Conservation (phyloP, 179 eudicot species). For the Silene noctiflora region DNA sequence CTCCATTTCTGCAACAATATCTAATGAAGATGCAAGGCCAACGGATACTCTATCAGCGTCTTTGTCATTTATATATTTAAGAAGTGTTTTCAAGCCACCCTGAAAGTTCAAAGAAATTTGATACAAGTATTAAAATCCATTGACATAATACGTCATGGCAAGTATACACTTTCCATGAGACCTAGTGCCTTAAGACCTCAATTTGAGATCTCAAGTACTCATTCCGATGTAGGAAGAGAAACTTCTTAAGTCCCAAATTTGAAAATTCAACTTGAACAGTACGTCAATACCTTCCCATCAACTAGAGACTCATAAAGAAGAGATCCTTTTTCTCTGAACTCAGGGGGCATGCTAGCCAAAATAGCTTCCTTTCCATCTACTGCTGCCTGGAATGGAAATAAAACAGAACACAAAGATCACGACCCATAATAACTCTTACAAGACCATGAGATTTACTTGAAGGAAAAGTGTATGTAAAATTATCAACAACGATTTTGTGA, state of each 20-base stretch:
- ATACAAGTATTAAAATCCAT: neutral
- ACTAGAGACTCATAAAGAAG: conserved; percentile 63
- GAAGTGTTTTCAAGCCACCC: conserved; percentile 77
- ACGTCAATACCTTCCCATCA: conserved; percentile 69
- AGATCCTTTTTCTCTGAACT: conserved; percentile 61
- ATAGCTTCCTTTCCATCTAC: conserved; percentile 85
- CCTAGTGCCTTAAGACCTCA: no score
- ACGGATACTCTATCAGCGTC: conserved; percentile 84
- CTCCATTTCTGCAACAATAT: conserved; percentile 77
- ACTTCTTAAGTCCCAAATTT: neutral
- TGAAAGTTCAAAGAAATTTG: conserved; percentile 28
- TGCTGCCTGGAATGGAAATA: conserved; percentile 55
- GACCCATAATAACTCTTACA: neutral
- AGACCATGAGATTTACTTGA: neutral
- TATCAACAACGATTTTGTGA: neutral
- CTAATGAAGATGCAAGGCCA: conserved; percentile 78
- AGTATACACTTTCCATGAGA: no score
- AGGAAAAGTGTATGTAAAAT: neutral
- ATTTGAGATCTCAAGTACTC: no score
- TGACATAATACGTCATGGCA: neutral
- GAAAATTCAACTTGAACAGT: conserved; percentile 16
- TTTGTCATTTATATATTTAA: conserved; percentile 61
- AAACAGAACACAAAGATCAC: neutral
- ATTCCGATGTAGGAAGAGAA: neutral
- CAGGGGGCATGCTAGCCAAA: conserved; percentile 68